phyloP scores from a whole-genome alignment of 78 protist species.

The Tieghemostelium lacteum region DNA sequence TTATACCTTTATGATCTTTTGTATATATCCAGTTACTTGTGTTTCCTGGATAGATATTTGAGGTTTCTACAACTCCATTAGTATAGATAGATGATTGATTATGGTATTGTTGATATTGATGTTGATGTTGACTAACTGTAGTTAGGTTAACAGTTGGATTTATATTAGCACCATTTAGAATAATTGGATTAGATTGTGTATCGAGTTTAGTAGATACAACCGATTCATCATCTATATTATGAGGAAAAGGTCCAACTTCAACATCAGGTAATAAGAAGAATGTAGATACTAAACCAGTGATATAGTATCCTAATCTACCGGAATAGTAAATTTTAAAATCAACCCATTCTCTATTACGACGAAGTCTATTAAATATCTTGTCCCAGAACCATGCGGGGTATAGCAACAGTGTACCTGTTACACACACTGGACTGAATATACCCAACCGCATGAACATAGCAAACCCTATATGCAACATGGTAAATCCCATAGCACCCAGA shows the following conservation, averaged over 20 bases:
- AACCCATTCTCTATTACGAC: conserved; percentile 41
- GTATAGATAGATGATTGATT: too few species aligned
- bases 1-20: conserved; percentile 46
- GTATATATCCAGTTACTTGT: conserved; percentile 33
- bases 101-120: too few species aligned
- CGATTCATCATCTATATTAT: conserved; percentile 23
- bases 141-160: not conserved
- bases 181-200: too few species aligned
- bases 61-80: too few species aligned
- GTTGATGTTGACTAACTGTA: not conserved
- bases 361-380: conserved; percentile 3
- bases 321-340: conserved; percentile 54
- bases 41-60: too few species aligned
- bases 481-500: conserved; percentile 61
- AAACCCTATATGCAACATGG: conserved; percentile 51
- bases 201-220: too few species aligned
- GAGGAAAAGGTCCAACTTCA: conserved; percentile 33
- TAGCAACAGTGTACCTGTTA: conserved; percentile 10
- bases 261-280: conserved; percentile 53
- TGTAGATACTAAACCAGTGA: conserved; percentile 21
- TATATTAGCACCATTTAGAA: not conserved
- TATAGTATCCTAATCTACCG: conserved; percentile 40
- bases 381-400: conserved; percentile 71
- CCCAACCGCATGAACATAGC: conserved; percentile 58
- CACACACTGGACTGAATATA: conserved; percentile 66